Evolutionary conservation across 1,139 yeast genomes (phyloP).

Genomic region (Debaryomyces sp.): DNA sequence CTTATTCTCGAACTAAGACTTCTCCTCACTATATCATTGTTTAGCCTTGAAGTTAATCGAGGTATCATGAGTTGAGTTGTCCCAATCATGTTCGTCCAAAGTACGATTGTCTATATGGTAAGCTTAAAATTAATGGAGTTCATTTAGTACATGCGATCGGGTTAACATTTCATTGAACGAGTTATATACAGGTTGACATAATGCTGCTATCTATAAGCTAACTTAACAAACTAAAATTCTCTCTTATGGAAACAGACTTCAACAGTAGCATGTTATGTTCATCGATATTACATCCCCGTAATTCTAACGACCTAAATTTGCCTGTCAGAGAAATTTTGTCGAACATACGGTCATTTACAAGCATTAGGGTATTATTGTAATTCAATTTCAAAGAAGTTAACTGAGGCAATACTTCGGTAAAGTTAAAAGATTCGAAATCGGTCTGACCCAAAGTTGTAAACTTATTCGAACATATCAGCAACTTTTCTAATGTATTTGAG

Average conservation of each 20-base stretch:
- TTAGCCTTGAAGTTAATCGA: not conserved
- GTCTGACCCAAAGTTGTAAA: slow-evolving; percentile 16
- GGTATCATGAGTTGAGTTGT: not conserved
- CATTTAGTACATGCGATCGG: not conserved
- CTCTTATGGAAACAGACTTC: slow-evolving; percentile 1
- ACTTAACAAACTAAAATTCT: slow-evolving; percentile 3
- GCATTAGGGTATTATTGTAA: slow-evolving; percentile 12
- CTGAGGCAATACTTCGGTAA: slow-evolving; percentile 16
- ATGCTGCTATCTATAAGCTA: not conserved
- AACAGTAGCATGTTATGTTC: slow-evolving; percentile 9
- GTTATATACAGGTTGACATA: slow-evolving; percentile 6
- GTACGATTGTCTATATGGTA: not conserved
- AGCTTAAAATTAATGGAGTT: not conserved
- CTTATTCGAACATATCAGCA: slow-evolving; percentile 24
- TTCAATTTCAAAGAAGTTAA: slow-evolving; percentile 13
- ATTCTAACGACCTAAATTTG: slow-evolving; percentile 7
- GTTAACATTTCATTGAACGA: not conserved
- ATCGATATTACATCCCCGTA: slow-evolving; percentile 16
- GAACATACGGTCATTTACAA: slow-evolving; percentile 14
- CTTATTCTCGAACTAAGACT: not conserved
- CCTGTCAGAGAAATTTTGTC: slow-evolving; percentile 4
- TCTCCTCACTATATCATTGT: not conserved
- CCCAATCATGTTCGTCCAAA: not conserved
- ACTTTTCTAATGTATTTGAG: slow-evolving; percentile 19
- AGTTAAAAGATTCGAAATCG: slow-evolving; percentile 9